Evolutionary conservation across 148 eudicot genomes (phyloP).

Genomic region (Rhododendron kiyosumense): DNA sequence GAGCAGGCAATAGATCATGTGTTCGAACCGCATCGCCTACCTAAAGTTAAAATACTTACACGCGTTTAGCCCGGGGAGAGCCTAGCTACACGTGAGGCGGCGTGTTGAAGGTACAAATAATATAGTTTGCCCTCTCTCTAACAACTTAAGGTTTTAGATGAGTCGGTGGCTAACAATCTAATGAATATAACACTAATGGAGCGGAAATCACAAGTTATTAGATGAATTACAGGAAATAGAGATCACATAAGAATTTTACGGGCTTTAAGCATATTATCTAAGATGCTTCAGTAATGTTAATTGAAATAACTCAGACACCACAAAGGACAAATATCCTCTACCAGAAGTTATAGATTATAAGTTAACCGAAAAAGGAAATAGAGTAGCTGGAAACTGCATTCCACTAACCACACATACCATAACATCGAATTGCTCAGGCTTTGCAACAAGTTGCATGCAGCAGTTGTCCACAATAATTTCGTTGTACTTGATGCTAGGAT

Average conservation of each 20-base stretch:
- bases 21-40: no score
- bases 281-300: not conserved
- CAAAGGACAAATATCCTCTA: not conserved
- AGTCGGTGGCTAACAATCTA: no score
- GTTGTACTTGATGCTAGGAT: constrained; percentile 69
- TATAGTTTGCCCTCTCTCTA: no score
- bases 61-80: no score
- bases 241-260: not conserved
- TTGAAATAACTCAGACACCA: not conserved
- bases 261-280: not conserved
- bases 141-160: no score
- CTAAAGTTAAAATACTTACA: no score
- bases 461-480: constrained; percentile 90
- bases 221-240: not conserved
- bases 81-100: no score
- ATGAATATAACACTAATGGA: not conserved
- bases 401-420: constrained; percentile 38
- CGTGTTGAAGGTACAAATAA: no score
- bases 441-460: constrained; percentile 92
- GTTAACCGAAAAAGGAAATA: not conserved
- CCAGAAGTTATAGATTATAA: not conserved
- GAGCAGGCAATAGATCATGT: no score
- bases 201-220: not conserved
- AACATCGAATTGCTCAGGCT: constrained; percentile 90
- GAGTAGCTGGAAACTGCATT: not conserved